Evolutionary conservation across 106 monocot species (phyloP), one percentile per base, ranked within the genome.

Genomic region (Dactylorhiza incarnata): DNA sequence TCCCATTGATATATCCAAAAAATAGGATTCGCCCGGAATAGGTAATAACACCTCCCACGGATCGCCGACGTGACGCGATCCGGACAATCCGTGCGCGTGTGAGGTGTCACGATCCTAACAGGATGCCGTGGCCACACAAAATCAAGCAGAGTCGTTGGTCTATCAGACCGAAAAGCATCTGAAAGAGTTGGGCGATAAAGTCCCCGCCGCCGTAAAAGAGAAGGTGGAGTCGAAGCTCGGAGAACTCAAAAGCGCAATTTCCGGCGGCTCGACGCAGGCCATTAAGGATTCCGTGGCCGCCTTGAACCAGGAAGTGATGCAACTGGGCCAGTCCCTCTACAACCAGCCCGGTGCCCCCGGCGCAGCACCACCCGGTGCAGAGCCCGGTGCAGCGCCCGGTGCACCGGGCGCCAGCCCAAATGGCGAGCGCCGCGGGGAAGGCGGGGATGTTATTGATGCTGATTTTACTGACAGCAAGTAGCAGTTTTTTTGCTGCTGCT

Each of bases 111-210:
- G n/a, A n/a, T n/a, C n/a, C n/a, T n/a, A n/a, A n/a, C n/a, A n/a
- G 47, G 82, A 85, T 1, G 75, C 72, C 0, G 76, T 79, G 14
- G 85, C 82, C 71, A 79, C 78, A 51, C 75, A 82, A 56, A 82
- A 85, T 62, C 85, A 79, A 46, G 85, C 85, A 44, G 82, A 82
- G 9, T 81, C 82, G 17, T 73, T 85, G 0, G 82, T 82, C 72
- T 82, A 85, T 66, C 79, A 81, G 53, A 79, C 82, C 1, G 85
- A 82, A 59, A 85, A 85, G 73, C 82, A 81, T 15, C 37, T 85
- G 79, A 85, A 85, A 81, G 85, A 85, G 37, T 73, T 85, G n/a
- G 82, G 76, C 15, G 82, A 85, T 25, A 85, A 85, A 24, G 82
- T 82, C 22, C 85, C 85, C 5, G 75, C 76, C 45, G 61, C 49